Base-by-base conservation (phyloP, 2,329 filamentous ascomycete genomes). In the Hypoxylon sp. region DNA sequence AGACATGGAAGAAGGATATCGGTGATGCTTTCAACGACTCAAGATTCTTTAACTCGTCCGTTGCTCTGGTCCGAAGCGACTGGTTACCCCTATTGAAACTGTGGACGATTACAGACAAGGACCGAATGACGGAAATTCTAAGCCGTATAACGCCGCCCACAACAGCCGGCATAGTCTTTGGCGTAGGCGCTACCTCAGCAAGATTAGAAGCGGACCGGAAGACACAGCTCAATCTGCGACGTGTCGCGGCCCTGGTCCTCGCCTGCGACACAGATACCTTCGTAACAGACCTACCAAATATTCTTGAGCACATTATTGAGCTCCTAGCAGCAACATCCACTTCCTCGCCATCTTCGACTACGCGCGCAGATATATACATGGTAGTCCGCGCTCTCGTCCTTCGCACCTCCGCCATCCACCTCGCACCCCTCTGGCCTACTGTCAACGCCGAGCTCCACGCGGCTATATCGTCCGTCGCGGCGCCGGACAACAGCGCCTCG, bases 121-220 rank as follows among this genome's bases (percentile, higher is more conserved):
- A 97, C 59, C 89, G 92, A 48, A 86, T 99, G 80, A 83, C 90
- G 0, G 96, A 99, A 67, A 82, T 97, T 3, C 80, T 98, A 7
- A 84, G 87, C 37, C 90, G 93, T 19, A 87, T 99, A 67, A 90
- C 90, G 5, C 87, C 94, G 3, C 96, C 96, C 5, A 93, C 94
- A 1, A 95, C 94, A 12, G 96, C 96, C 0, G 96, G 96, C 7
- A 96, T 99, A 71, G 95, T 99, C 76, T 99, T 99, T 74, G 96
- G 96, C n/a, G 96, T 99, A 0, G 96, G 96, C 9, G 96, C 96
- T 5, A 94, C 93, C 21, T 96, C 94, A 45, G 96, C 96, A 34
- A 87, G 96, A 63, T 87, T 96, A n/a, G 96, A 99, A 79, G 94
- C 96, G 5, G 96, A 99, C 78, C 90, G 94, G 62, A 96, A 91